Conservation (phyloP, 2,329 filamentous ascomycete species). For the Phaeosphaeriaceae sp. region DNA sequence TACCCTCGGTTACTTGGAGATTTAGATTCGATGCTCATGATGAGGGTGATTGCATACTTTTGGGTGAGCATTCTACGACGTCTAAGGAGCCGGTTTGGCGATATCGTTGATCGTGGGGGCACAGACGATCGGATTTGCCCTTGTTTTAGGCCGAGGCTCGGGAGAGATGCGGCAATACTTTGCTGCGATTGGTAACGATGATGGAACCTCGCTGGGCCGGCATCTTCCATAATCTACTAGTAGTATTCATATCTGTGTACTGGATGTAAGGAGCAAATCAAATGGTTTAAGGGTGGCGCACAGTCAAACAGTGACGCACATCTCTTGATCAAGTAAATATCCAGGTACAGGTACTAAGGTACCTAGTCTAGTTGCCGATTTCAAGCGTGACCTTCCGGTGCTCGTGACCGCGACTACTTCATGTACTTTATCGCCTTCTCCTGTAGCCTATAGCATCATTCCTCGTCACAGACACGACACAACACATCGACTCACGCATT, state of each 20-base stretch:
- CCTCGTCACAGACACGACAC: constrained; percentile 1
- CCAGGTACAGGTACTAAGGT: too few relatives aligned
- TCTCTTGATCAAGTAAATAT: too few relatives aligned
- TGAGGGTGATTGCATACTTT: too few relatives aligned
- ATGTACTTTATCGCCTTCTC: constrained; percentile 9
- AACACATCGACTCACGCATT: not conserved
- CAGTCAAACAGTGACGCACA: not conserved
- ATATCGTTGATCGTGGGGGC: not conserved
- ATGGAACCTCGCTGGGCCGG: not conserved
- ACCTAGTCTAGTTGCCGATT: constrained; percentile 9
- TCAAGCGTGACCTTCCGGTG: constrained; percentile 32
- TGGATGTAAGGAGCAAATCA: too few relatives aligned
- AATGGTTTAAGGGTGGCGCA: too few relatives aligned
- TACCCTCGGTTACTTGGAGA: not conserved
- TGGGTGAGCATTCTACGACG: not conserved
- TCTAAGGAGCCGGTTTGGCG: not conserved
- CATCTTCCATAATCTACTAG: not conserved
- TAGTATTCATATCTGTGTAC: not conserved
- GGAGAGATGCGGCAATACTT: constrained; percentile 34
- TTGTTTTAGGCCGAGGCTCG: constrained; percentile 16
- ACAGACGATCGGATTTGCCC: not conserved
- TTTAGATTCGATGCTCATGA: too few relatives aligned
- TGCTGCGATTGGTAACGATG: constrained; percentile 26
- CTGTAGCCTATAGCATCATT: constrained; percentile 10
- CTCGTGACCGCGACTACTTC: constrained; percentile 33